Evolutionary conservation across 2,329 filamentous ascomycete genomes (phyloP).

Genomic region (Phoma sp.): DNA sequence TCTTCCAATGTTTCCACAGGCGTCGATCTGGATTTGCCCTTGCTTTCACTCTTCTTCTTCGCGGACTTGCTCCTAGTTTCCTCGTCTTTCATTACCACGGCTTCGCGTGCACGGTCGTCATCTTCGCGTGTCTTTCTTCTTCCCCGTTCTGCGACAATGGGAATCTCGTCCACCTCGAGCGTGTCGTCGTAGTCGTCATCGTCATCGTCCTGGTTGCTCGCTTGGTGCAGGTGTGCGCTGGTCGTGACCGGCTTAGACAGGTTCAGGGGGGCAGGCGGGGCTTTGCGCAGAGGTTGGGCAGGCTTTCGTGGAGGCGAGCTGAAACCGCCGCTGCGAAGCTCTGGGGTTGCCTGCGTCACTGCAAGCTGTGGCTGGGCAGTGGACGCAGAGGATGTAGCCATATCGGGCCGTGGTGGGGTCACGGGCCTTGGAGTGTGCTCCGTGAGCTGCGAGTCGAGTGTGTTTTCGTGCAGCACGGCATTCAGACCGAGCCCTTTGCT

Average conservation of each 20-base stretch:
- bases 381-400: slow-evolving; percentile 9
- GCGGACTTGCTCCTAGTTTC: slow-evolving; percentile 76
- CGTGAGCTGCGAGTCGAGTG: slow-evolving; percentile 14
- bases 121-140: slow-evolving; percentile 85
- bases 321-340: slow-evolving; percentile 46
- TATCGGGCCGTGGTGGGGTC: slow-evolving; percentile 15
- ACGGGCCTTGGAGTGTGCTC: slow-evolving; percentile 18
- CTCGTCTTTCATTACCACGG: slow-evolving; percentile 69
- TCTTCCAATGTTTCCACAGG: slow-evolving; percentile 27
- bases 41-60: slow-evolving; percentile 66
- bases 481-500: slow-evolving; percentile 35
- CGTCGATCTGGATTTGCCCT: slow-evolving; percentile 51
- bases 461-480: slow-evolving; percentile 27
- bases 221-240: slow-evolving; percentile 53
- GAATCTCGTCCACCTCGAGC: slow-evolving; percentile 70
- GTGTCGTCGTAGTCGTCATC: slow-evolving; percentile 86
- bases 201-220: slow-evolving; percentile 63
- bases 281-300: slow-evolving; percentile 68
- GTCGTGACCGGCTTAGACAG: slow-evolving; percentile 59
- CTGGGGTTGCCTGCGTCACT: slow-evolving; percentile 48
- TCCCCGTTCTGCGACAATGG: slow-evolving; percentile 67
- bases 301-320: slow-evolving; percentile 43
- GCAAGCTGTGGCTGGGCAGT: slow-evolving; percentile 45
- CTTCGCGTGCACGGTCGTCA: slow-evolving; percentile 79
- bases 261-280: slow-evolving; percentile 83